Evolutionary conservation across 768 basidiomycete species (phyloP), one percentile per base, ranked within the genome.

Genomic region (Daedaleopsis sinensis): DNA sequence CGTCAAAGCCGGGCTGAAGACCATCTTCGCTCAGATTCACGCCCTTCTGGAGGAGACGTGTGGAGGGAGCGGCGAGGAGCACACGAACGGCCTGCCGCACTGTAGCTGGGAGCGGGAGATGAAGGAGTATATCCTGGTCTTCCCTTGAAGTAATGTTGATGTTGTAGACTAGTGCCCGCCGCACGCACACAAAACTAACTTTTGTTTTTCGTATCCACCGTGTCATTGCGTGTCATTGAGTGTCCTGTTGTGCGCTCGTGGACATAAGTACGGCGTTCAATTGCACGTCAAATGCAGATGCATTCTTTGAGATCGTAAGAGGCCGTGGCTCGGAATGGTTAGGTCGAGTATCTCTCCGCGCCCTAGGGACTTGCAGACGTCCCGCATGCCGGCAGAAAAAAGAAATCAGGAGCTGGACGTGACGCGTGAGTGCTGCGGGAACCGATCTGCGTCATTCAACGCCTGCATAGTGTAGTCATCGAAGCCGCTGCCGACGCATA

Each of bases 41-140:
- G n/a, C 50, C 16, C 58, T 67, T 50, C 65, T 86, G 52, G 68
- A 71, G 65, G 43, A 71, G 3, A 68, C 65, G 7, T 90, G 89
- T 63, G 86, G 84, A 36, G 75, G 68, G 9, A 38, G 56, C 36
- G 60, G 49, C n/a, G 68, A 66, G 50, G 15, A 32, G 27, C 3
- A 82, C 77, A 65, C 59, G 47, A 66, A 72, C 15, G 77, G 74
- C 6, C 71, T 85, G 46, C 72, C 78, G 44, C 56, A 74, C 1
- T 91, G 90, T 68, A 82, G 78, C 62, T 90, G 88, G 89, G 84
- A 87, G 68, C 48, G 58, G 21, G 61, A 64, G 49, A 88, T 90
- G 84, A 88, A 85, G 73, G 67, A 68, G 48, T 88, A 79, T 68
- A 90, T 91, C 59, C 71, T 89, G 61, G 74, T 74, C 23, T 91